Base-by-base conservation (phyloP, 495 filamentous ascomycete genomes). In the Tuber brumale region DNA sequence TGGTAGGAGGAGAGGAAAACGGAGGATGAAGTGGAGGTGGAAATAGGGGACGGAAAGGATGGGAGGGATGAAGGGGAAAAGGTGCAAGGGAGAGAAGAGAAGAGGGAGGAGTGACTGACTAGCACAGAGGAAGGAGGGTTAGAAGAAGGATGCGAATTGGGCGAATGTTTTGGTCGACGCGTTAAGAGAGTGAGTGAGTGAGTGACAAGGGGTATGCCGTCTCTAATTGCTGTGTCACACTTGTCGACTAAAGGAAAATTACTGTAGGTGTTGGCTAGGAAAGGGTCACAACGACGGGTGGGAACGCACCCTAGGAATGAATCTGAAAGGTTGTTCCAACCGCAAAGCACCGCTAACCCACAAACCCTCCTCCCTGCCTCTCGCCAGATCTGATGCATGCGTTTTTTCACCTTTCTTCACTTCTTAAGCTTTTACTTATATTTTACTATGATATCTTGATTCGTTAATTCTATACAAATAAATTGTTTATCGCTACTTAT, bases 111-210 rank as follows among this genome's bases (percentile, higher is more conserved):
- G 73, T 39, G 73, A 57, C 42, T 72, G 70, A 39, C 69, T 42
- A 42, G 37, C 76, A 75, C 72, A 72, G 74, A 79, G 70, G 75
- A 46, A 46, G 18, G 71, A 46, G 74, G 61, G 41, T 42, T 69
- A 72, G 74, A 79, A 46, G 44, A 71, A 46, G 74, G 61, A 76
- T 71, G 76, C 77, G 78, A 81, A 81, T 77, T 14, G 78, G 72
- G 74, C 74, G 76, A 80, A 80, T 80, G 79, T 80, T 80, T 80
- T 80, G 74, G 72, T 76, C 74, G 43, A 80, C 79, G 79, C 79
- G 77, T 80, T 76, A 70, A 78, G 77, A 74, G 61, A 71, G 73
- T 42, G 41, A 41, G 39, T 41, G 39, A 41, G 39, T 41, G 39
- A 42, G 41, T 42, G 41, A 42, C 41, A 42, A 42, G 41, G 41